These are phyloP conservation scores for Verticillium tricorpus DNA, from an alignment of 2,329 filamentous ascomycete species.

Conservation along the genomic window DNA sequence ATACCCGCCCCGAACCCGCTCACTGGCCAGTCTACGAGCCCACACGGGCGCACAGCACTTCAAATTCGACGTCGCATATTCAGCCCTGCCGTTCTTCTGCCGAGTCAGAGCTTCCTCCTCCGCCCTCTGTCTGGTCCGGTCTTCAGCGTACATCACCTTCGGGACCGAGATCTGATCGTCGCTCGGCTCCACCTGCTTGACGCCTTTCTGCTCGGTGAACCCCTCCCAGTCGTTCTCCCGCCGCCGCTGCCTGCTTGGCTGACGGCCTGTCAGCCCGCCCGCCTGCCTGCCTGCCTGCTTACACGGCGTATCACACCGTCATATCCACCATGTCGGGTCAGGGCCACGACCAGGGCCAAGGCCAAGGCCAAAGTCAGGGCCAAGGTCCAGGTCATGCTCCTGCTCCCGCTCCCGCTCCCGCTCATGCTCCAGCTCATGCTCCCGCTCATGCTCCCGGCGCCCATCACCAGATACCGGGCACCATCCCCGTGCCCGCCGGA, in stretches of 20 bases:
- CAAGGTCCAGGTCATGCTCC: neutral
- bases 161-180: neutral
- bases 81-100: neutral
- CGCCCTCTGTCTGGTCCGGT: neutral
- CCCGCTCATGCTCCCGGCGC: constrained; percentile 1
- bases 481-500: neutral
- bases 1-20: neutral
- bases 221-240: neutral
- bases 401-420: neutral
- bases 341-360: neutral
- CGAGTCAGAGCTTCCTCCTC: neutral
- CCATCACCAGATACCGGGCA: neutral
- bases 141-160: neutral
- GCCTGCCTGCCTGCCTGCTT: neutral
- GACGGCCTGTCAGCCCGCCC: neutral
- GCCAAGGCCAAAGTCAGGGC: neutral
- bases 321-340: neutral
- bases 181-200: neutral
- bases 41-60: neutral
- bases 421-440: constrained; percentile 20
- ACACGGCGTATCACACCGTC: neutral
- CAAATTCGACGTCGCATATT: neutral
- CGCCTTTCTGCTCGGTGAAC: neutral
- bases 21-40: neutral
- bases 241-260: neutral